These are phyloP conservation scores for Schizonepeta tenuifolia DNA, from an alignment of 257 asterid species.

Conservation along the genomic window DNA sequence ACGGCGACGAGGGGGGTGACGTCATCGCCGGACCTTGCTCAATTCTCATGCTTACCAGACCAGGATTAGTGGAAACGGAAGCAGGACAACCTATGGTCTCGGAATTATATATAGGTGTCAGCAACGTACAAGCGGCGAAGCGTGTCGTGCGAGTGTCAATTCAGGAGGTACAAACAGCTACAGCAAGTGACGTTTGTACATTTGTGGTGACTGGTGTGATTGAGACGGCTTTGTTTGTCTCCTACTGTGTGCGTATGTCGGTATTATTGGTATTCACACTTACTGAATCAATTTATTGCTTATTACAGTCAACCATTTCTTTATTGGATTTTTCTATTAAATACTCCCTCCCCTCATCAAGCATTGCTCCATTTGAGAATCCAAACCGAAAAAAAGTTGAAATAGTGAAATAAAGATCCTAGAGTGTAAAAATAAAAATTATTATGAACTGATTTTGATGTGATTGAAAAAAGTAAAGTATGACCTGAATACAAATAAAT, in stretches of 20 bases:
- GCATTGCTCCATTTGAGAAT: too few species aligned
- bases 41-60: constrained; percentile 21
- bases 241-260: background rate
- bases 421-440: too few species aligned
- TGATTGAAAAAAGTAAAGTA: too few species aligned
- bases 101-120: background rate
- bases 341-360: too few species aligned
- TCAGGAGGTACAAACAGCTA: background rate
- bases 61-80: background rate
- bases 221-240: background rate
- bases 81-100: background rate
- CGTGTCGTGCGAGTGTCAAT: constrained; percentile 25
- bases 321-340: background rate
- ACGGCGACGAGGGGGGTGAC: constrained; percentile 47
- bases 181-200: constrained; percentile 13
- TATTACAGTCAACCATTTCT: background rate
- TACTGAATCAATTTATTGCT: background rate
- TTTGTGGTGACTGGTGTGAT: background rate
- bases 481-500: too few species aligned
- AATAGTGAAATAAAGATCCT: too few species aligned
- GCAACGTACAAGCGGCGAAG: constrained; percentile 22
- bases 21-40: constrained; percentile 31
- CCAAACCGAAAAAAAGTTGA: too few species aligned
- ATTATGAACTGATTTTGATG: too few species aligned
- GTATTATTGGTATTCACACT: background rate